Base-by-base conservation (phyloP, 176 grass and related monocot species). In the Poa annua region DNA sequence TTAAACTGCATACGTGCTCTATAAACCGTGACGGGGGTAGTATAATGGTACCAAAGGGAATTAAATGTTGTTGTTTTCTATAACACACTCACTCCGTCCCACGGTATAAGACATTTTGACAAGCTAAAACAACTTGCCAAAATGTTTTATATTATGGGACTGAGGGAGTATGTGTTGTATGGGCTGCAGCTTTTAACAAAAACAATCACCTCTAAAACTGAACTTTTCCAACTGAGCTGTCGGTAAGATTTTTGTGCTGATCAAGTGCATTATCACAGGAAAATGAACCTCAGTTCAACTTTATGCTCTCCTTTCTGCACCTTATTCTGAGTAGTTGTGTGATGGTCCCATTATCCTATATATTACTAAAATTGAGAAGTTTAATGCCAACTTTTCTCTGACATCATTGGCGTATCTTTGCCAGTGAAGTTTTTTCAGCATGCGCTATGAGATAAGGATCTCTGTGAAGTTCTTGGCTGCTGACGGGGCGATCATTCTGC, bases 381-480 rank as follows among this genome's bases (percentile, higher is more conserved):
- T 54, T 0, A 73, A 56, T 79, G 17, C 9, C 74, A 59, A 78
- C 47, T 82, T 86, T 85, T 78, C 19, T 82, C 20, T 86, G 72
- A 83, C 83, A 90, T 50, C 73, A 59, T 59, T 57, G 47, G 5
- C 25, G 72, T 78, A 86, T 78, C 32, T 82, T 90, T 66, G 73
- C 56, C 66, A 66, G 26, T 36, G 66, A 90, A 83, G 63, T 56
- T 56, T 9, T 62, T 86, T 12, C 19, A 22, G 26, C 66, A 38
- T 78, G 53, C 21, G 54, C 39, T 76, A 63, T 36, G 55, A 55
- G 54, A 88, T 59, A 85, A 61, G 33, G 42, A 80, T 67, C 57
- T 80, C 25, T 70, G 16, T 66, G 45, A 52, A 83, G 41, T 52
- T 52, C 80, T 59, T 50, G 34, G 76, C 87, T 76, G 55, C 60